phyloP scores from a whole-genome alignment of 768 basidiomycete genomes.

The Tulasnella calospora region DNA sequence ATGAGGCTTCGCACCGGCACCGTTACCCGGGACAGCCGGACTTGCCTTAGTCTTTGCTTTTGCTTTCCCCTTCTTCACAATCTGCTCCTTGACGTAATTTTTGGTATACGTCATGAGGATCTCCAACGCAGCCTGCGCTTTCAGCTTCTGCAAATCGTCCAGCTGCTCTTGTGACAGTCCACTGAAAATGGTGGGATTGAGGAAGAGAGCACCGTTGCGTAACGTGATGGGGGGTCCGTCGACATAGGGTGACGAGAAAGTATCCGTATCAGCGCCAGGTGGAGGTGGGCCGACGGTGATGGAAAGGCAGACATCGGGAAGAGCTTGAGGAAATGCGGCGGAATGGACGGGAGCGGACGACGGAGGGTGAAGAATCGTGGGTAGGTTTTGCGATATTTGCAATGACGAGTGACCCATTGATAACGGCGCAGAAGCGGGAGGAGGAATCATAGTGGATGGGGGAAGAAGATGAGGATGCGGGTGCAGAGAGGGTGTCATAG shows the following conservation, averaged over 20 bases:
- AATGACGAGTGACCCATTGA: neutral
- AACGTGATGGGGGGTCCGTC: constrained; percentile 63
- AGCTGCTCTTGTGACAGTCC: constrained; percentile 69
- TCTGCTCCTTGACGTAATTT: constrained; percentile 72
- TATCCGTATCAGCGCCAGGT: constrained; percentile 52
- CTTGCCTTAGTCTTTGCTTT: constrained; percentile 7
- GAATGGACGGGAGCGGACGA: constrained; percentile 18
- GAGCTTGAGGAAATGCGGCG: constrained; percentile 31
- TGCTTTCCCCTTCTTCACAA: constrained; percentile 40
- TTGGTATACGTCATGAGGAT: constrained; percentile 83
- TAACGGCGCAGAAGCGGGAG: constrained; percentile 2
- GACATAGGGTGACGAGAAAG: constrained; percentile 41
- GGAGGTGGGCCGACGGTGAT: constrained; percentile 66
- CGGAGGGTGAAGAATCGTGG: constrained; percentile 1
- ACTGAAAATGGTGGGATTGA: constrained; percentile 81
- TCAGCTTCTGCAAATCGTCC: constrained; percentile 69
- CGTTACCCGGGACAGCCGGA: neutral
- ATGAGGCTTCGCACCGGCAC: neutral
- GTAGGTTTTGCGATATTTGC: constrained; percentile 32
- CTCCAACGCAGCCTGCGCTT: constrained; percentile 73
- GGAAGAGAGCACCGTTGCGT: constrained; percentile 75
- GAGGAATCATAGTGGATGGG: constrained; percentile 16
- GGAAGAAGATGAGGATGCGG: constrained; percentile 19
- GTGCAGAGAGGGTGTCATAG: neutral
- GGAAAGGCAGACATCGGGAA: constrained; percentile 63